Conservation (phyloP, 352 stramenopile species). For the Phytophthora tubulina region DNA sequence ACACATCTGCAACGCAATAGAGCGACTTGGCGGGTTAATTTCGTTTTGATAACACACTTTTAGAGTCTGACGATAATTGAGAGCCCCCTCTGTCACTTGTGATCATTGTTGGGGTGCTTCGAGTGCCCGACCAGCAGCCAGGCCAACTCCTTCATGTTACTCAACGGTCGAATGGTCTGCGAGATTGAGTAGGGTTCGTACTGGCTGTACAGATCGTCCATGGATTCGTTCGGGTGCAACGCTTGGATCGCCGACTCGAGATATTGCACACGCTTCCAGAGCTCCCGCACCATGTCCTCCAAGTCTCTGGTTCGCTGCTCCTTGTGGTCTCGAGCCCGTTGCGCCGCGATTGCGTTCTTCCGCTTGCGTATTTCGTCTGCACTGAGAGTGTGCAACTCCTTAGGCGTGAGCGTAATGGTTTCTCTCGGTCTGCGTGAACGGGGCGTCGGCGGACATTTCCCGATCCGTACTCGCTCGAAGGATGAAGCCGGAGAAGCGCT, state of each 20-base stretch:
- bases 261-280: conserved; percentile 70
- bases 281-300: conserved; percentile 62
- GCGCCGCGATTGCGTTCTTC: conserved; percentile 77
- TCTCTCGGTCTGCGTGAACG: conserved; percentile 47
- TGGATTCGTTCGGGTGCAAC: conserved; percentile 40
- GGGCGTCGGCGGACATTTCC: conserved; percentile 37
- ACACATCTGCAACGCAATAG: too few species aligned
- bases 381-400: conserved; percentile 52
- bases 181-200: conserved; percentile 55
- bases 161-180: conserved; percentile 34
- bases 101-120: conserved; percentile 21
- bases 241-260: conserved; percentile 55
- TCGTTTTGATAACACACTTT: not conserved
- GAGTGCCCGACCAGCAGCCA: conserved; percentile 39
- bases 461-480: conserved; percentile 30
- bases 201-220: conserved; percentile 49
- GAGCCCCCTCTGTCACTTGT: conserved; percentile 2
- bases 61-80: not conserved
- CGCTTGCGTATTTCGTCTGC: conserved; percentile 67
- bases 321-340: conserved; percentile 64
- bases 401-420: conserved; percentile 54
- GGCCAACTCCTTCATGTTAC: conserved; percentile 40
- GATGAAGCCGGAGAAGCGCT: conserved; percentile 16
- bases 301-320: conserved; percentile 69
- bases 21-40: not conserved